Base-by-base conservation (phyloP, 768 basidiomycete genomes). In the Cubamyces lactineus region DNA sequence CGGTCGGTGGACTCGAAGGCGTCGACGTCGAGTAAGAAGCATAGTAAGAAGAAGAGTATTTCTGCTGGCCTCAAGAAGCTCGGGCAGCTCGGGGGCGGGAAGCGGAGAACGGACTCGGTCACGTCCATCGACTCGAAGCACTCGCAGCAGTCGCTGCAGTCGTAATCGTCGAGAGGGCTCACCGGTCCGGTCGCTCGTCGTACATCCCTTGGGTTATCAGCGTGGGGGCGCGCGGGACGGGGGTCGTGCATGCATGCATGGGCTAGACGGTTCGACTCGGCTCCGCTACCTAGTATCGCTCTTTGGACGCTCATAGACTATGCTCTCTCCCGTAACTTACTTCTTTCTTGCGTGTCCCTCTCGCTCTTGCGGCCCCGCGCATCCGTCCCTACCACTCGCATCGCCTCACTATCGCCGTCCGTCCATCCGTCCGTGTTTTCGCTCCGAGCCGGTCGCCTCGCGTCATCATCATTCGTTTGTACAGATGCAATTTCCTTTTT, bases 21-120 rank as follows among this genome's bases (percentile, higher is more conserved):
- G 21, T 75, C 81, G 6, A 70, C 63, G 28, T 19, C 69, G 16
- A 63, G 59, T 30, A 65, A 60, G 56, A 69, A 81, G 43, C 82
- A 83, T 41, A 82, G 77, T 73, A 87, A 84, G 76, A 83, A 78
- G 62, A 84, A 80, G 71, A 86, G 86, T 70, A 77, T 83, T 51
- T 75, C 86, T 47, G 77, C 83, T 28, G 78, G 78, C 47, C 72
- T 87, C 64, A 88, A 86, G 75, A 83, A 82, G 68, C 69, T 87
- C 24, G 80, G 83, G 49, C 73, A 78, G 45, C 59, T 76, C 28
- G 67, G 78, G 23, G 77, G 77, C 39, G 77, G 76, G 38, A 74
- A 75, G 68, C 74, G 79, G 77, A 86, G 84, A 75, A 83, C 81
- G 70, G 83, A 82, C 64, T 82, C 84, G 41, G 70, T 70, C 63